A percentile compares a stretch with the other conserved stretches of the same genome.
Conservation (phyloP, 257 asterid species). For the Scutellaria barbata region DNA sequence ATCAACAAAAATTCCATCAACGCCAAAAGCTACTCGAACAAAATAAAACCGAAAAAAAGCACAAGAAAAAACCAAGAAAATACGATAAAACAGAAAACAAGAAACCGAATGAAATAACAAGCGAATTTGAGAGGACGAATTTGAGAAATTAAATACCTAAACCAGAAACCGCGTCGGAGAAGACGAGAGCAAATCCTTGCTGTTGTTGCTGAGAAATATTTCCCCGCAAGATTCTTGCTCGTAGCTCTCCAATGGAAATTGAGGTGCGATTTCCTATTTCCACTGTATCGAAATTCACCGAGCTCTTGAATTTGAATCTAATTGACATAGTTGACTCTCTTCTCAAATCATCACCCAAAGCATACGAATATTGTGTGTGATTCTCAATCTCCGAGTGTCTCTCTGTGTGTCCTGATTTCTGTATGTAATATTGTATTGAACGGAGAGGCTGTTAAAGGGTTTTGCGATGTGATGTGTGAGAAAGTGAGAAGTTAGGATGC, state of each 20-base stretch:
- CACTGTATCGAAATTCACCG: slow-evolving; percentile 59
- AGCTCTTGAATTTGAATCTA: slow-evolving; percentile 81
- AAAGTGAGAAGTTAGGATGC: too few relatives aligned
- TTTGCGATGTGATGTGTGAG: too few relatives aligned
- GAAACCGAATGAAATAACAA: background rate
- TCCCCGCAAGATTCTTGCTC: slow-evolving; percentile 49
- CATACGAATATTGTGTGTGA: background rate
- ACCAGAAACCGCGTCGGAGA: slow-evolving; percentile 69
- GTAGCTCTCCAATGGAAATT: slow-evolving; percentile 64
- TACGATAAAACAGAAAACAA: slow-evolving; percentile 2
- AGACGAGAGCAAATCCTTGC: slow-evolving; percentile 82
- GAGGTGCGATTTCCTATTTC: slow-evolving; percentile 65
- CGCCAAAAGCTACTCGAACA: background rate
- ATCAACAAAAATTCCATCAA: slow-evolving; percentile 18
- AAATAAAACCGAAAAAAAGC: background rate
- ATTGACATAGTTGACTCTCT: slow-evolving; percentile 61
- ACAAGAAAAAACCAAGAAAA: slow-evolving; percentile 1
- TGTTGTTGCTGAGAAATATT: slow-evolving; percentile 51
- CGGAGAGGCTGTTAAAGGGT: background rate
- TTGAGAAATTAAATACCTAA: slow-evolving; percentile 50
- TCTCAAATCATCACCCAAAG: slow-evolving; percentile 34
- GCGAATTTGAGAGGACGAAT: background rate
- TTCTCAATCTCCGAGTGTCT: background rate
- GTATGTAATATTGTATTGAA: background rate
- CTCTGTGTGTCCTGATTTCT: background rate